Evolutionary conservation across 805 yeast genomes (phyloP).

Genomic region (Tetrapisispora namnaoensis): DNA sequence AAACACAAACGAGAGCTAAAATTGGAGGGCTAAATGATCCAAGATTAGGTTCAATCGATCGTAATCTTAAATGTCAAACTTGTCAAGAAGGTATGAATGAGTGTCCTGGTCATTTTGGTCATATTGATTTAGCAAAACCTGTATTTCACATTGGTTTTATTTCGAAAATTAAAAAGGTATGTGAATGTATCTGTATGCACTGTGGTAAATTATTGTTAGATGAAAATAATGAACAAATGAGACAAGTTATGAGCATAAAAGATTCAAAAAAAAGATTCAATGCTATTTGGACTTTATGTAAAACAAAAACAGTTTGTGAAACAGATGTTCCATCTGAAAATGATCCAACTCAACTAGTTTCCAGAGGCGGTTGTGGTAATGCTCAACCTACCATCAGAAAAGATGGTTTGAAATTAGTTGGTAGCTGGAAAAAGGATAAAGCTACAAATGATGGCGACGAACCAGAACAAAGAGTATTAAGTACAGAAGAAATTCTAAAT

Average conservation of each 20-base stretch:
- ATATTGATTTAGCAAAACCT: conserved; percentile 95
- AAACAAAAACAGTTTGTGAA: conserved; percentile 91
- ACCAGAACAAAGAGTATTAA: conserved; percentile 82
- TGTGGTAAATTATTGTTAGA: conserved; percentile 92
- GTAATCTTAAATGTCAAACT: conserved; percentile 96
- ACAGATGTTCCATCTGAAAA: conserved; percentile 67
- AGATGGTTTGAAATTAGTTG: conserved; percentile 93
- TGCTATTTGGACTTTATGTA: conserved; percentile 91
- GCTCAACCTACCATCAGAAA: conserved; percentile 91
- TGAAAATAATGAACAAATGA: conserved; percentile 60
- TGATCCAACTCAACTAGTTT: conserved; percentile 40
- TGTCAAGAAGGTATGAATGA: conserved; percentile 99
- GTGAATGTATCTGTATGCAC: conserved; percentile 97
- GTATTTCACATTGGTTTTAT: conserved; percentile 96
- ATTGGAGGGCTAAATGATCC: conserved; percentile 97
- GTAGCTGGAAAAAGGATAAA: conserved; percentile 94
- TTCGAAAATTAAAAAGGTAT: conserved; percentile 84
- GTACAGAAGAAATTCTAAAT: conserved; percentile 81
- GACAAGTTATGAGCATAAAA: conserved; percentile 76
- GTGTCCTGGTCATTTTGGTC: conserved; percentile 99
- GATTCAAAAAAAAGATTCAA: conserved; percentile 95
- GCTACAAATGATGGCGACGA: conserved; percentile 69
- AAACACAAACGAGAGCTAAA: conserved; percentile 86
- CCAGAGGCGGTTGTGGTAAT: conserved; percentile 98
- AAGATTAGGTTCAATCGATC: conserved; percentile 91